phyloP scores from a whole-genome alignment of 108 stramenopile species.

The Skeletonema tropicum region DNA sequence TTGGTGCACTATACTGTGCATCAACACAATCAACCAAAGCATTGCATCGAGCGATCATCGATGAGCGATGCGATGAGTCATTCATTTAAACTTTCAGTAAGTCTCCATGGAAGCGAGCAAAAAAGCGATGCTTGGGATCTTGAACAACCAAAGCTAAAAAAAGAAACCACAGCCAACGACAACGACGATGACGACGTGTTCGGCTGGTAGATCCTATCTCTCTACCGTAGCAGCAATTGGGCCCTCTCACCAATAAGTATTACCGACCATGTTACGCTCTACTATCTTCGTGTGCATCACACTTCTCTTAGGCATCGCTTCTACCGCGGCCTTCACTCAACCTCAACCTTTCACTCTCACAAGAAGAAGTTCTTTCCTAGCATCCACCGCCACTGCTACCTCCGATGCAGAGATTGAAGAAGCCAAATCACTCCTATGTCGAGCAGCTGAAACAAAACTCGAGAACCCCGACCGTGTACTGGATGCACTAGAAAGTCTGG shows the following conservation, averaged over 20 bases:
- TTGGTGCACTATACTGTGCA: too few relatives aligned
- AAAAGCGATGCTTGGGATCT: not conserved
- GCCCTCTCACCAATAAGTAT: too few relatives aligned
- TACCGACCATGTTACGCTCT: not conserved
- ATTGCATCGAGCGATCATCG: too few relatives aligned
- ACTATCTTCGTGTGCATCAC: not conserved
- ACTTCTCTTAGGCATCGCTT: not conserved
- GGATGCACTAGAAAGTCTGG: slow-evolving; percentile 63
- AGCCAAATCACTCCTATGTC: slow-evolving; percentile 53
- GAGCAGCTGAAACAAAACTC: slow-evolving; percentile 80
- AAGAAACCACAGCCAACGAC: too few relatives aligned
- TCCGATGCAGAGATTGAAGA: slow-evolving; percentile 50
- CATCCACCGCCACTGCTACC: slow-evolving; percentile 14
- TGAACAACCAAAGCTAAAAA: not conserved
- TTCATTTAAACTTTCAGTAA: not conserved
- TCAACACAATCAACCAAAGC: too few relatives aligned
- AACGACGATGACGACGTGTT: not conserved
- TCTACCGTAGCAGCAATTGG: too few relatives aligned
- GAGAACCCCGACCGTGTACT: slow-evolving; percentile 79
- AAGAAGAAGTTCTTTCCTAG: slow-evolving; percentile 4
- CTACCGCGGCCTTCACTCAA: not conserved
- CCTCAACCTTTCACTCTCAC: not conserved
- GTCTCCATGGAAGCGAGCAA: not conserved
- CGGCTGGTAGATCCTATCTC: too few relatives aligned
- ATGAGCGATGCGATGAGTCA: not conserved